phyloP scores from a whole-genome alignment of 768 basidiomycete species.

The Mycena epipterygia region DNA sequence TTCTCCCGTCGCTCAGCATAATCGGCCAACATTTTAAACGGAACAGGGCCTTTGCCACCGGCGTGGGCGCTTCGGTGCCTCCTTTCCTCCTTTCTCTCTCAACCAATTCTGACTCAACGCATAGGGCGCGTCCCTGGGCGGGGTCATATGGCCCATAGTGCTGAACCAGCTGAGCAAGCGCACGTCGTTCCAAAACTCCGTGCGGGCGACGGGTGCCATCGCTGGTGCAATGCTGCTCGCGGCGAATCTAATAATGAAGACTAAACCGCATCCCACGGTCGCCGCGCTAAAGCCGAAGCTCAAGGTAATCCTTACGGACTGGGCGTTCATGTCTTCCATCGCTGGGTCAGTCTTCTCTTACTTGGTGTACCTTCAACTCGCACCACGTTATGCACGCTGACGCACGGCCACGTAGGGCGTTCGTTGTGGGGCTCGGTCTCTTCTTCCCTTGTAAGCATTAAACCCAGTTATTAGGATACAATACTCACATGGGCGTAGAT shows the following conservation, averaged over 20 bases:
- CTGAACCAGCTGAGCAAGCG: slow-evolving; percentile 24
- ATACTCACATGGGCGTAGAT: slow-evolving; percentile 14
- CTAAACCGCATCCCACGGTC: slow-evolving; percentile 14
- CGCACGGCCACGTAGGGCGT: slow-evolving; percentile 16
- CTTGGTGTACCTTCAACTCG: not conserved
- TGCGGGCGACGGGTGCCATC: slow-evolving; percentile 21
- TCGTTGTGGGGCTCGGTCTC: slow-evolving; percentile 30
- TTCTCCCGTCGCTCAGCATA: slow-evolving; percentile 28
- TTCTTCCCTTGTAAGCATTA: slow-evolving; percentile 24
- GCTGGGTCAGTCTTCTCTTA: slow-evolving; percentile 17
- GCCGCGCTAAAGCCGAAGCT: slow-evolving; percentile 21
- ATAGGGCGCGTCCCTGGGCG: slow-evolving; percentile 30
- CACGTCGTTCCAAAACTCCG: slow-evolving; percentile 25
- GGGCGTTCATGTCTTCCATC: slow-evolving; percentile 32
- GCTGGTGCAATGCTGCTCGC: slow-evolving; percentile 10
- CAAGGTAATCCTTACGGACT: slow-evolving; percentile 31
- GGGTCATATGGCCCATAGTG: slow-evolving; percentile 29
- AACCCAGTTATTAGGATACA: too few relatives aligned
- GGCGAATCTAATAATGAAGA: slow-evolving; percentile 29
- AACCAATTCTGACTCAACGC: not conserved
- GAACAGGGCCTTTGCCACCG: slow-evolving; percentile 24
- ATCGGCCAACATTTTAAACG: slow-evolving; percentile 30
- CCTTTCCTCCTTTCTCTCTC: not conserved
- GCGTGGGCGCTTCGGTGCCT: slow-evolving; percentile 27
- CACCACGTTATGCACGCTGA: slow-evolving; percentile 8